These are phyloP conservation scores for Botrytis medusae DNA, from an alignment of 2,329 filamentous ascomycete genomes.

Conservation along the genomic window DNA sequence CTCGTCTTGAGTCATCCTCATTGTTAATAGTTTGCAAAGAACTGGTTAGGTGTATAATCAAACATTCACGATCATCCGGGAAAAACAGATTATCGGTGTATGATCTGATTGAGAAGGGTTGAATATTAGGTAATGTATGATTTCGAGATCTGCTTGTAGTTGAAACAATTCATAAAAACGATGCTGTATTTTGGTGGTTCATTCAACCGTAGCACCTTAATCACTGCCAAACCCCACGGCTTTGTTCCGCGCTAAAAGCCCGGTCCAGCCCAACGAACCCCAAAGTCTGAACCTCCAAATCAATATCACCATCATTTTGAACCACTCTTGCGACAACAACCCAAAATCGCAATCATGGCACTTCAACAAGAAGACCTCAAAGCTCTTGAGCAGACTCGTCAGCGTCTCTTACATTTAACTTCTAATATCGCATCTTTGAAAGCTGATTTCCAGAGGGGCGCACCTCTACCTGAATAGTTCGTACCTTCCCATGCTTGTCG, in stretches of 20 bases:
- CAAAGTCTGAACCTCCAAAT: not conserved
- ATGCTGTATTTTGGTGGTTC: not conserved
- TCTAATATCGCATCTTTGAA: constrained; percentile 66
- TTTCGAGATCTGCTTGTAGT: not conserved
- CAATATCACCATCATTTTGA: not conserved
- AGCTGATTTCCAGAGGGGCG: constrained; percentile 58
- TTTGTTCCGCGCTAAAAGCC: constrained; percentile 7
- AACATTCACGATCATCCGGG: not conserved
- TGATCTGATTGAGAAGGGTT: not conserved
- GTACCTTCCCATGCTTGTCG: constrained; percentile 28
- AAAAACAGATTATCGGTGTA: not conserved
- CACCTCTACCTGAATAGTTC: constrained; percentile 68
- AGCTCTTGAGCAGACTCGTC: constrained; percentile 68
- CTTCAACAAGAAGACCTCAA: constrained; percentile 56
- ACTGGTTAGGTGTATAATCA: not conserved
- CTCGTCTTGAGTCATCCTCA: not conserved
- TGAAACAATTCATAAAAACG: not conserved
- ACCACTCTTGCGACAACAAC: constrained; percentile 6
- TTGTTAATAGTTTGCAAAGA: not conserved
- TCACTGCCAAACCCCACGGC: not conserved
- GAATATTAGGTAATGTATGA: not conserved
- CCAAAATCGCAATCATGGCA: constrained; percentile 29
- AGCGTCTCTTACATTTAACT: constrained; percentile 66
- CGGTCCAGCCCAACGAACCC: not conserved
- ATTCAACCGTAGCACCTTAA: not conserved